These are phyloP conservation scores for Cicer arietinum DNA, from an alignment of 306 rosid species.

Conservation along the genomic window DNA sequence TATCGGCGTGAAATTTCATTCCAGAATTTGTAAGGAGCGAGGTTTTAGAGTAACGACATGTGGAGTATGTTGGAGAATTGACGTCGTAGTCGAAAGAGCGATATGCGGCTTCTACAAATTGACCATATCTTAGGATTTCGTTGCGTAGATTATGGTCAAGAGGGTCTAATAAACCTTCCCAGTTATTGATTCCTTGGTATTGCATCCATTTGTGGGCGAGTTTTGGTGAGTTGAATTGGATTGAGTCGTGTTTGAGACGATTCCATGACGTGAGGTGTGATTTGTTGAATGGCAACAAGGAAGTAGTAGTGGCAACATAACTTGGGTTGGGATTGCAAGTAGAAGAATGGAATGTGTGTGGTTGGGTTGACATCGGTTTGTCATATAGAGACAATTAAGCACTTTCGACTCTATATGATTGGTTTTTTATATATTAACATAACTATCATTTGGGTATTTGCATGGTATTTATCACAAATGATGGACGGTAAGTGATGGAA, in stretches of 20 bases:
- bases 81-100: slow-evolving; percentile 53
- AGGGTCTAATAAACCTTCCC: slow-evolving; percentile 84
- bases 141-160: slow-evolving; percentile 76
- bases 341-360: slow-evolving; percentile 17
- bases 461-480: no score
- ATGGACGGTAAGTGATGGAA: no score
- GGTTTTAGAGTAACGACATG: slow-evolving; percentile 9
- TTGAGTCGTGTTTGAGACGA: slow-evolving; percentile 3
- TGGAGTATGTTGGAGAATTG: slow-evolving; percentile 45
- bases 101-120: slow-evolving; percentile 73
- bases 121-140: slow-evolving; percentile 79
- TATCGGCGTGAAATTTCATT: slow-evolving; percentile 7
- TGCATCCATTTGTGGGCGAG: slow-evolving; percentile 70
- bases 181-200: slow-evolving; percentile 66
- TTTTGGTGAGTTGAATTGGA: slow-evolving; percentile 36
- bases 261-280: slow-evolving; percentile 41
- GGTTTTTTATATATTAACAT: not conserved
- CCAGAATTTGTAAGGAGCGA: slow-evolving; percentile 32
- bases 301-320: slow-evolving; percentile 4
- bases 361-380: slow-evolving; percentile 32
- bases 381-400: not conserved
- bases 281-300: slow-evolving; percentile 45
- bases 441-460: not conserved
- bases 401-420: not conserved
- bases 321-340: slow-evolving; percentile 6